Percentiles rank a stretch among this genome's conserved stretches.
phyloP scores from a whole-genome alignment of 2,329 filamentous ascomycete genomes.

The Metarhizium brunneum region DNA sequence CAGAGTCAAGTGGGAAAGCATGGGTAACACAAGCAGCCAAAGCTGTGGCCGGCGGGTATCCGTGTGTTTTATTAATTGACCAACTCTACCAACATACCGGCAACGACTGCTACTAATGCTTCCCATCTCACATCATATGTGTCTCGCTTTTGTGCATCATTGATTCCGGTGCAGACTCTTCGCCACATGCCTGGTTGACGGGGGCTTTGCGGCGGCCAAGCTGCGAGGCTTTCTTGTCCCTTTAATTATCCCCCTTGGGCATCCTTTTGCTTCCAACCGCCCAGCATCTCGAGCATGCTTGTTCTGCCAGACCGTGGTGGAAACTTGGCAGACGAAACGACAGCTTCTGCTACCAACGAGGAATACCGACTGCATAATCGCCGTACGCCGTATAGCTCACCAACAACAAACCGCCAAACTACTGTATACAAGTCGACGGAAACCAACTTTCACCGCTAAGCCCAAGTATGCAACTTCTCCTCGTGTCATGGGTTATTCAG shows the following conservation, averaged over 20 bases:
- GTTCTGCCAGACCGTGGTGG: background rate
- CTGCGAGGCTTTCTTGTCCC: background rate
- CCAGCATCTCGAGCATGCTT: background rate
- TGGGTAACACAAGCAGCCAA: background rate
- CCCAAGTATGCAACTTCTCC: background rate
- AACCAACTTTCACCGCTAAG: background rate
- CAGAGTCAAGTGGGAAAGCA: background rate
- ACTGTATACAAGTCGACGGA: background rate
- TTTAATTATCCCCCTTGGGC: background rate
- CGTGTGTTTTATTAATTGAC: background rate
- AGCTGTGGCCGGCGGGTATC: background rate
- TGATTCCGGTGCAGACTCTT: background rate
- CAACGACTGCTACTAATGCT: background rate
- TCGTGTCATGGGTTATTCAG: constrained; percentile 4
- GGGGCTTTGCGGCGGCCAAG: constrained; percentile 1
- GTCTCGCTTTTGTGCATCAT: background rate
- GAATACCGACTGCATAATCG: background rate
- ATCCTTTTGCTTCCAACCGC: background rate
- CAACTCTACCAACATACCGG: background rate
- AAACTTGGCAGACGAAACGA: background rate
- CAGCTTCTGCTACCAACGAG: background rate
- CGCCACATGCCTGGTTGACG: background rate
- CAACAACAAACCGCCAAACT: background rate
- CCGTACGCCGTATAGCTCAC: background rate
- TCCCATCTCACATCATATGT: background rate